These are phyloP conservation scores for Pythium plurisporium DNA, from an alignment of 352 stramenopile species.

Conservation along the genomic window DNA sequence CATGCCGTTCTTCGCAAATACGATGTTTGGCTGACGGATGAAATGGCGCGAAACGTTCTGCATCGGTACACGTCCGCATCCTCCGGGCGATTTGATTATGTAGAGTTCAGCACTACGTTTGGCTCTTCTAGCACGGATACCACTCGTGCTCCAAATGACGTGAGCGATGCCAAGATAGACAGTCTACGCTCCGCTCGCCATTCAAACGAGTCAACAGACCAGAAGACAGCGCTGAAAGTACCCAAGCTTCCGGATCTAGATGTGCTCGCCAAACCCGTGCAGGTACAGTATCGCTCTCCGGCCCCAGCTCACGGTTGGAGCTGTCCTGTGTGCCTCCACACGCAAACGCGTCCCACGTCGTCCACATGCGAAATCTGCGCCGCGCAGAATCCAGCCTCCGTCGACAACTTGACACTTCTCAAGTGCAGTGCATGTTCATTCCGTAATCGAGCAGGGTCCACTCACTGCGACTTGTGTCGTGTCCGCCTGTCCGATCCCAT, in stretches of 20 bases:
- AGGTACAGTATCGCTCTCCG: neutral
- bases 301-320: conserved; percentile 29
- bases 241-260: conserved; percentile 6
- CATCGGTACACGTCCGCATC: conserved; percentile 40
- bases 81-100: conserved; percentile 62
- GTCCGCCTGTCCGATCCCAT: conserved; percentile 22
- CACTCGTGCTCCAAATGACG: neutral
- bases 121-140: neutral
- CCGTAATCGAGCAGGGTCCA: conserved; percentile 42
- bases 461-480: conserved; percentile 55
- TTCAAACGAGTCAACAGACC: neutral
- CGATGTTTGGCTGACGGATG: conserved; percentile 43
- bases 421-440: conserved; percentile 67
- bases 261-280: neutral
- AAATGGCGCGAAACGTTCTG: conserved; percentile 41
- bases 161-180: neutral
- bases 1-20: conserved; percentile 56
- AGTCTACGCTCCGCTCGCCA: neutral
- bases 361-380: conserved; percentile 69
- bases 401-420: conserved; percentile 42
- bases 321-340: conserved; percentile 70
- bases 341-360: conserved; percentile 38
- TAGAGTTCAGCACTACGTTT: conserved; percentile 55
- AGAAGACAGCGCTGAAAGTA: neutral
- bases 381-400: conserved; percentile 55